phyloP scores from a whole-genome alignment of 768 basidiomycete genomes.

The Steccherinum ochraceum region DNA sequence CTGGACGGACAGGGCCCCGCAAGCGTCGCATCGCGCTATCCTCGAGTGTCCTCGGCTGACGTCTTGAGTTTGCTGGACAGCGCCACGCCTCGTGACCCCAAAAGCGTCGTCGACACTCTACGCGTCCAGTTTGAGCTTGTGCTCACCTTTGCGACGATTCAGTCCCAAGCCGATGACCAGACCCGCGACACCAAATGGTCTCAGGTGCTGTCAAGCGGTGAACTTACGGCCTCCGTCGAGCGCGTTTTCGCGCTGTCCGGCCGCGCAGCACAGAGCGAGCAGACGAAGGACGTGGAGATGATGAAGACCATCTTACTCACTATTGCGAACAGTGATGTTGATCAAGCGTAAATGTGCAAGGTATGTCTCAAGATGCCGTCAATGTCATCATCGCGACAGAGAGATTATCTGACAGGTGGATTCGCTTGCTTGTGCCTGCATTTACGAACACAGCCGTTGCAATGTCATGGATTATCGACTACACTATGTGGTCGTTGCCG shows the following conservation, averaged over 20 bases:
- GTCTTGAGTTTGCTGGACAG: conserved; percentile 13
- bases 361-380: too few species aligned
- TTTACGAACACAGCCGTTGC: neutral
- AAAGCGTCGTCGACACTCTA: neutral
- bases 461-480: too few species aligned
- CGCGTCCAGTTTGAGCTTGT: conserved; percentile 22
- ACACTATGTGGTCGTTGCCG: too few species aligned
- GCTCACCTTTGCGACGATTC: conserved; percentile 19
- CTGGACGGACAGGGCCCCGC: neutral
- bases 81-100: conserved; percentile 6
- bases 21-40: conserved; percentile 10
- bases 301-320: conserved; percentile 1
- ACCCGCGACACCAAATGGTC: conserved; percentile 17
- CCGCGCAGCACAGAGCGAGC: neutral
- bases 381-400: neutral
- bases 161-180: conserved; percentile 9
- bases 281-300: conserved; percentile 5
- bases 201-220: conserved; percentile 11
- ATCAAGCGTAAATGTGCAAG: neutral
- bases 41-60: conserved; percentile 12
- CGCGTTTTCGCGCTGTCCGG: conserved; percentile 6
- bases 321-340: neutral
- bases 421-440: neutral
- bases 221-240: conserved; percentile 13
- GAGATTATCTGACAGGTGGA: neutral